Evolutionary conservation across 1,284 basidiomycete species (phyloP).

Genomic region (Rhodotorula sp.): DNA sequence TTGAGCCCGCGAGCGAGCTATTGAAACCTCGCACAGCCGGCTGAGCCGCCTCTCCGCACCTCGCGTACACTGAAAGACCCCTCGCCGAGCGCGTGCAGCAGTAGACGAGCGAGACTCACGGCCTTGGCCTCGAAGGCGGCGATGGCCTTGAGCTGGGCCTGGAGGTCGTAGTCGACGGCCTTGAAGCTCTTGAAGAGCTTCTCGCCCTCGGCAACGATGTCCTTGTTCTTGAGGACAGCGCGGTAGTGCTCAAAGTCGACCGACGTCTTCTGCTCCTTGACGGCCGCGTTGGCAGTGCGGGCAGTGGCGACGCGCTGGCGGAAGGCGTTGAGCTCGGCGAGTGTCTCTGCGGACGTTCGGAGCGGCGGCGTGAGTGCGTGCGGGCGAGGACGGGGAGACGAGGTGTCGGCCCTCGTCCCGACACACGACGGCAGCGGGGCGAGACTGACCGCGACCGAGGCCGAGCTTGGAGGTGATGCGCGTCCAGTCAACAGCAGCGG

Average conservation of each 20-base stretch:
- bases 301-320: slow-evolving; percentile 92
- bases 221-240: slow-evolving; percentile 86
- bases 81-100: not conserved
- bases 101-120: slow-evolving; percentile 59
- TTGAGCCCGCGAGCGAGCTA: too few relatives aligned
- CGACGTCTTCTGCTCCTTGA: slow-evolving; percentile 43
- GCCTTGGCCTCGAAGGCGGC: slow-evolving; percentile 97
- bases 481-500: slow-evolving; percentile 66
- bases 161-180: slow-evolving; percentile 93
- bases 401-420: not conserved
- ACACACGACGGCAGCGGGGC: not conserved
- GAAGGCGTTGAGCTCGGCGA: slow-evolving; percentile 87
- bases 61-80: too few relatives aligned
- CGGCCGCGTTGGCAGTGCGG: slow-evolving; percentile 34
- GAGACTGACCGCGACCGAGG: slow-evolving; percentile 75
- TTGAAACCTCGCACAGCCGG: not conserved
- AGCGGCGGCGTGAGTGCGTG: not conserved
- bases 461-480: slow-evolving; percentile 87
- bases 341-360: slow-evolving; percentile 65
- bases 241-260: slow-evolving; percentile 89
- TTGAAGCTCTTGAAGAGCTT: slow-evolving; percentile 88
- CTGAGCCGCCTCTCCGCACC: too few relatives aligned
- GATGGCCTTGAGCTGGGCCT: slow-evolving; percentile 88
- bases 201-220: slow-evolving; percentile 88
- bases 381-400: not conserved